A percentile compares a stretch with the other conserved stretches of the same genome.
Evolutionary conservation across 192 early-diverging fungal genomes (phyloP).

Genomic region (Backusella circina): DNA sequence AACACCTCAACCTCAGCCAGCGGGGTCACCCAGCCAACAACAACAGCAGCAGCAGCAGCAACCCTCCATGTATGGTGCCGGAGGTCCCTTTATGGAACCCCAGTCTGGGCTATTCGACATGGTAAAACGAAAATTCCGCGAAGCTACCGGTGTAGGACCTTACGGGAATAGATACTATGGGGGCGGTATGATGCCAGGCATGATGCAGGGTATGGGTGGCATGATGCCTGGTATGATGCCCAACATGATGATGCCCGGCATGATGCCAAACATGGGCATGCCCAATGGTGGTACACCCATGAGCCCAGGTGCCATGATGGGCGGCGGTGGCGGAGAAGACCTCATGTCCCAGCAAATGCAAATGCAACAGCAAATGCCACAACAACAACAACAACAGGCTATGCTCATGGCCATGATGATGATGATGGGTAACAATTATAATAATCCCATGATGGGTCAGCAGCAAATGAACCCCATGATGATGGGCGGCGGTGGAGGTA

Average conservation of each 20-base stretch:
- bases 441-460: background rate
- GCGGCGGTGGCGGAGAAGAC: background rate
- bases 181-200: background rate
- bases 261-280: background rate
- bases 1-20: constrained; percentile 5
- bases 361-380: constrained; percentile 5
- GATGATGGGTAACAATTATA: background rate
- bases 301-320: background rate
- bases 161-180: background rate
- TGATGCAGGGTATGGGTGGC: background rate
- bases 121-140: background rate
- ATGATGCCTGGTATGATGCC: background rate
- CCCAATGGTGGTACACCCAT: background rate
- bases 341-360: background rate
- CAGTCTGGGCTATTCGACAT: background rate
- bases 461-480: background rate
- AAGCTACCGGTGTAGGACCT: background rate
- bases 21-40: background rate
- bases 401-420: background rate
- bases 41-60: background rate
- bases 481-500: background rate
- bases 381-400: background rate
- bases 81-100: background rate
- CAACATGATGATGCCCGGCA: background rate
- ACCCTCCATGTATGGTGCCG: background rate